These are phyloP conservation scores for Naganishia sp. DNA, from an alignment of 1,284 basidiomycete genomes.

Conservation along the genomic window DNA sequence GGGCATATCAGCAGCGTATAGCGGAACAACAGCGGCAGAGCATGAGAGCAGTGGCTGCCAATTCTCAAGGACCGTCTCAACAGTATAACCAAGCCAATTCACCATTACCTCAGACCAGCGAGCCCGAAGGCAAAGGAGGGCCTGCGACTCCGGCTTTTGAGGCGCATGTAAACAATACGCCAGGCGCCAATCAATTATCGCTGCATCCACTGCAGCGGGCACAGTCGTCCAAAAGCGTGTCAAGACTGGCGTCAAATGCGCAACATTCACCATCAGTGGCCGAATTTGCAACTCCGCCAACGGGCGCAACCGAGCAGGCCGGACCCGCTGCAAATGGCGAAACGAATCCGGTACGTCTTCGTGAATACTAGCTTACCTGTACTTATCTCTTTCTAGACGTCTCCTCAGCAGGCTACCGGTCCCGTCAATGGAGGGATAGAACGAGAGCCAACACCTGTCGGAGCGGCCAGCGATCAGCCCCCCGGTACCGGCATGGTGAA, in stretches of 20 bases:
- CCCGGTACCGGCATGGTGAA: no score
- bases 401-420: conserved; percentile 6
- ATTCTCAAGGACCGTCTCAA: conserved; percentile 1
- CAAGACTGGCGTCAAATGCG: conserved; percentile 1
- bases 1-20: conserved; percentile 29
- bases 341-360: background rate
- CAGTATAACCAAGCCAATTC: conserved; percentile 2
- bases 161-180: conserved; percentile 10
- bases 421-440: background rate
- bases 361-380: background rate
- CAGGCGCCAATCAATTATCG: conserved; percentile 2
- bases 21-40: conserved; percentile 29
- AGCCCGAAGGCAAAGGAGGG: background rate
- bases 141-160: conserved; percentile 22
- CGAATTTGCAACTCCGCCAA: background rate
- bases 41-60: conserved; percentile 26
- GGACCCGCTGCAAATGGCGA: background rate
- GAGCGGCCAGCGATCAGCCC: no score
- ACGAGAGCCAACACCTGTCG: no score
- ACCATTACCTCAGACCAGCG: conserved; percentile 19
- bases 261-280: conserved; percentile 1
- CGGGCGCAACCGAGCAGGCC: background rate
- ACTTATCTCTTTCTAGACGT: background rate
- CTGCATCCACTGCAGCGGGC: conserved; percentile 13
- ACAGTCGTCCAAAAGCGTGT: conserved; percentile 8